Percentiles rank a stretch among this genome's conserved stretches.
Conservation (phyloP, 225 moss, liverwort and hornwort genomes). For the Rhytidiadelphus loreus region DNA sequence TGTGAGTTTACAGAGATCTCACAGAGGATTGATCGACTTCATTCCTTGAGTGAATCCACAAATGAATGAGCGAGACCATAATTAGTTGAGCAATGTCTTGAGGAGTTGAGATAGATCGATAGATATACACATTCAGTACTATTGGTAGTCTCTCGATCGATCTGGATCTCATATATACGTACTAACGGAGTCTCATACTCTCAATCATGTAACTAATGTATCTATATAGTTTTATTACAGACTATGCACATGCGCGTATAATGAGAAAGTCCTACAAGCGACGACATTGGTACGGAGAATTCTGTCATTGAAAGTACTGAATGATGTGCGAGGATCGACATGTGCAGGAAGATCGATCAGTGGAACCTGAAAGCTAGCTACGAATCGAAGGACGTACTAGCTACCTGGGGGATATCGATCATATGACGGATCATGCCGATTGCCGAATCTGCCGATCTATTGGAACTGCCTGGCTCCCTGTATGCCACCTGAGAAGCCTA, state of each 20-base stretch:
- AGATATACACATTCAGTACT: background rate
- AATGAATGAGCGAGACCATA: background rate
- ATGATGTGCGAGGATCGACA: background rate
- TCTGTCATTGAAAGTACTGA: background rate
- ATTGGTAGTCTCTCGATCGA: background rate
- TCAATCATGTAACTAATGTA: background rate
- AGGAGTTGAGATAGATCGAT: too few species aligned
- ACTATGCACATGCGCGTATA: background rate
- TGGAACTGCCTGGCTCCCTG: slow-evolving; percentile 43
- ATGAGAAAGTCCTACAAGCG: background rate
- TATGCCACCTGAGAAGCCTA: slow-evolving; percentile 37
- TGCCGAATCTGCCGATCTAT: background rate
- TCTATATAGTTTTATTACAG: too few species aligned
- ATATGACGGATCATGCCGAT: background rate
- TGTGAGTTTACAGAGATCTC: background rate
- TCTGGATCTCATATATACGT: background rate
- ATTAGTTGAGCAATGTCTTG: background rate
- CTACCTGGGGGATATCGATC: background rate
- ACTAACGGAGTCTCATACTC: background rate
- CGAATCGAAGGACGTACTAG: background rate
- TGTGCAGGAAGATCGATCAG: background rate
- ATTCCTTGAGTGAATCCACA: background rate
- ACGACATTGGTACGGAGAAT: background rate
- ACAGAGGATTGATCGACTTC: background rate
- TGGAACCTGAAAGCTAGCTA: background rate